Percentiles rank a stretch among this genome's conserved stretches.
Evolutionary conservation across 495 filamentous ascomycete genomes (phyloP).

Genomic region (Penicillium egyptiacum): DNA sequence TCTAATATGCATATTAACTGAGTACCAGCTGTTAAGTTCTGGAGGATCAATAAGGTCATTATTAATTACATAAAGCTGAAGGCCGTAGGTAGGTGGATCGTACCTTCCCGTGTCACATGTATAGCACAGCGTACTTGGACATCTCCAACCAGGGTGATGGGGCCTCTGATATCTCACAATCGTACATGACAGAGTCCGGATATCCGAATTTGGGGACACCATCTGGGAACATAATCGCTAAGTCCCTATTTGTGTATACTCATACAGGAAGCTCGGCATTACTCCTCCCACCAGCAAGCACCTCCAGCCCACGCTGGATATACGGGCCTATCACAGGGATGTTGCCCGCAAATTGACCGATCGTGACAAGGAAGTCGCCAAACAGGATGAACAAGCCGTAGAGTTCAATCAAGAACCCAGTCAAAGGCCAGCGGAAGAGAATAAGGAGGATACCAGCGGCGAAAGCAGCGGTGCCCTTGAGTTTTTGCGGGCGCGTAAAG

Average conservation of each 20-base stretch:
- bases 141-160: no score
- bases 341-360: constrained; percentile 80
- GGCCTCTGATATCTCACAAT: not conserved
- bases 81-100: constrained; percentile 13
- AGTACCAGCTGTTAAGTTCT: not conserved
- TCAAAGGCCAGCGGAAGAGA: constrained; percentile 80
- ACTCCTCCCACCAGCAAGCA: constrained; percentile 60
- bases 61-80: constrained; percentile 25
- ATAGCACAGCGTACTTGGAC: not conserved
- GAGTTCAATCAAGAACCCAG: constrained; percentile 85
- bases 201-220: no score
- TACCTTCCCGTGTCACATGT: constrained; percentile 14
- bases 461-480: constrained; percentile 89
- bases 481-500: constrained; percentile 90
- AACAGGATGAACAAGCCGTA: constrained; percentile 94
- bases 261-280: constrained; percentile 76
- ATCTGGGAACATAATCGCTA: not conserved
- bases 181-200: not conserved
- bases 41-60: constrained; percentile 23
- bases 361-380: constrained; percentile 93
- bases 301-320: constrained; percentile 67
- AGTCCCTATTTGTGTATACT: not conserved
- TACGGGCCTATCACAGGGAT: constrained; percentile 85
- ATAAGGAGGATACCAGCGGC: constrained; percentile 81
- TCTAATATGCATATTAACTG: constrained; percentile 19